phyloP scores from a whole-genome alignment of 1,284 basidiomycete genomes.

The Heterobasidion annosum region DNA sequence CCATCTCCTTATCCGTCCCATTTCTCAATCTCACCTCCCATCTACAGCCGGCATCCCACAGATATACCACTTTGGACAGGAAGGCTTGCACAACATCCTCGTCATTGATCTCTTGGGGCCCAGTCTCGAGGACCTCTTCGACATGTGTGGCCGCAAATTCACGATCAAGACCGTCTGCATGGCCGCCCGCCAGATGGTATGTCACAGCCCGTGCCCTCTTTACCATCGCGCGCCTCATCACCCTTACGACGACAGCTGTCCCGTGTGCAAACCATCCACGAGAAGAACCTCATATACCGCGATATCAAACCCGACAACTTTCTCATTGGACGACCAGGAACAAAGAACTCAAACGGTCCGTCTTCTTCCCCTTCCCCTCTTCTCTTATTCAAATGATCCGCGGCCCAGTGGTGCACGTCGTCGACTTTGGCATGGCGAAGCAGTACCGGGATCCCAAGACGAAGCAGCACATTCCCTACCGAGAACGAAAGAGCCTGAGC shows the following conservation, averaged over 20 bases:
- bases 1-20: neutral
- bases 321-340: constrained; percentile 84
- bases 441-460: constrained; percentile 97
- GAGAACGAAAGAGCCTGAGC: constrained; percentile 88
- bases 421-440: constrained; percentile 98
- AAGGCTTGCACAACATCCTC: constrained; percentile 95
- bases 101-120: constrained; percentile 95
- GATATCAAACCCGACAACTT: constrained; percentile 99
- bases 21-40: neutral
- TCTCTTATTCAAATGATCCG: neutral
- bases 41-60: constrained; percentile 79
- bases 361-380: constrained; percentile 2
- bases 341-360: constrained; percentile 75
- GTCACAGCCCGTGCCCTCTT: constrained; percentile 15
- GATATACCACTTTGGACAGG: constrained; percentile 96
- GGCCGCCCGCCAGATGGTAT: constrained; percentile 94
- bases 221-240: neutral
- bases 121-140: constrained; percentile 89
- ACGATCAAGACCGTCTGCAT: constrained; percentile 94
- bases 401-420: constrained; percentile 41
- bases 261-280: constrained; percentile 92
- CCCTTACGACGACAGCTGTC: constrained; percentile 44
- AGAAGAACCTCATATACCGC: constrained; percentile 95
- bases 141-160: constrained; percentile 95
- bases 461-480: constrained; percentile 94